Evolutionary conservation across 306 rosid genomes (phyloP).

Genomic region (Glycine soja): DNA sequence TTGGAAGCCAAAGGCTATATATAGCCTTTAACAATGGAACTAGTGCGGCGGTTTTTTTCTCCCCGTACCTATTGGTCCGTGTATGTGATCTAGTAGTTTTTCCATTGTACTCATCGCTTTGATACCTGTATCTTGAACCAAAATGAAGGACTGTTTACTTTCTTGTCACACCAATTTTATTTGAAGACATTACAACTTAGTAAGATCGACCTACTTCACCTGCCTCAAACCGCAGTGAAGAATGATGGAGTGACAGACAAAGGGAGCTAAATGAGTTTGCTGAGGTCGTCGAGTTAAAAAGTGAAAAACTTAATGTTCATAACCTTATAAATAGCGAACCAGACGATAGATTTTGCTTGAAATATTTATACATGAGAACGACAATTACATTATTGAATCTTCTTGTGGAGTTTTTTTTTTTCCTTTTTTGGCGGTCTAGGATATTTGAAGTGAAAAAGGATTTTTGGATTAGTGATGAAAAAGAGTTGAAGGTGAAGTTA

Average conservation of each 20-base stretch:
- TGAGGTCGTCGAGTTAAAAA: neutral
- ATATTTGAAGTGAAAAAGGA: neutral
- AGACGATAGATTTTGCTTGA: neutral
- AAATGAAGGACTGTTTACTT: slow-evolving; percentile 36
- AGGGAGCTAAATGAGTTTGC: neutral
- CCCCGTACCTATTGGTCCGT: slow-evolving; percentile 15
- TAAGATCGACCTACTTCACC: neutral
- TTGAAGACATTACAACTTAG: slow-evolving; percentile 23
- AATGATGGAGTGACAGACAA: neutral
- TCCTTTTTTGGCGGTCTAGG: neutral
- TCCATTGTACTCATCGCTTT: slow-evolving; percentile 17
- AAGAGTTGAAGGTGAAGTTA: too few species aligned
- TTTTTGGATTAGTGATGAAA: too few species aligned
- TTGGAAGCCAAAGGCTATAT: slow-evolving; percentile 33
- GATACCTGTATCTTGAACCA: slow-evolving; percentile 35
- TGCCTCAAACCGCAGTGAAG: slow-evolving; percentile 3
- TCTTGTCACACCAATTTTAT: slow-evolving; percentile 25
- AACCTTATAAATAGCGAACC: neutral
- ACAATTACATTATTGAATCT: neutral
- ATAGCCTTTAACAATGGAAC: slow-evolving; percentile 21
- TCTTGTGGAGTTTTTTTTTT: neutral
- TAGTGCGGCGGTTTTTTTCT: slow-evolving; percentile 33
- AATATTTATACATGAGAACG: neutral
- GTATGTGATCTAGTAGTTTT: slow-evolving; percentile 41
- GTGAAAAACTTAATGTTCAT: neutral